Evolutionary conservation across 805 yeast species (phyloP).

Genomic region (Sungouiella blattae): DNA sequence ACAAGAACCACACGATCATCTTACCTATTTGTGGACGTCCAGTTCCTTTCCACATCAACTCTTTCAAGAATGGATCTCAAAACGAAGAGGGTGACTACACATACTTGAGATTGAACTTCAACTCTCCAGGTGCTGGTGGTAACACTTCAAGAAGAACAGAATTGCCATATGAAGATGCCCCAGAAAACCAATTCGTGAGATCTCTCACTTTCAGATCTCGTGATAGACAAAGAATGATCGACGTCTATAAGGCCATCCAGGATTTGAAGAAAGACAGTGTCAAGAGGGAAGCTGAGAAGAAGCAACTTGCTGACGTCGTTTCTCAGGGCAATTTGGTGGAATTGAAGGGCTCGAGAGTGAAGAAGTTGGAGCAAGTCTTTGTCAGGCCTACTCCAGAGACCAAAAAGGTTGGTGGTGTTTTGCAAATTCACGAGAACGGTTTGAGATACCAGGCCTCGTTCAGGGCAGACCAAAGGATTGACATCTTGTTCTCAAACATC

Average conservation of each 20-base stretch:
- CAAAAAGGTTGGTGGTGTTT: slow-evolving; percentile 88
- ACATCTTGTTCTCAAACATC: slow-evolving; percentile 83
- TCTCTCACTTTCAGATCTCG: slow-evolving; percentile 84
- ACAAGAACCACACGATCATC: slow-evolving; percentile 81
- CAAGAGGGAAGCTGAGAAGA: slow-evolving; percentile 85
- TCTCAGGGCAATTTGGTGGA: slow-evolving; percentile 86
- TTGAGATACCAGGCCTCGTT: slow-evolving; percentile 86
- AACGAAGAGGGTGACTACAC: slow-evolving; percentile 96
- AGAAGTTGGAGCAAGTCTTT: slow-evolving; percentile 81
- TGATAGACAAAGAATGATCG: slow-evolving; percentile 87
- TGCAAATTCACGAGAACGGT: slow-evolving; percentile 94
- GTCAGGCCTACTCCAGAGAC: slow-evolving; percentile 96
- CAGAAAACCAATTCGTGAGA: slow-evolving; percentile 82
- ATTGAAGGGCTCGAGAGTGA: slow-evolving; percentile 77
- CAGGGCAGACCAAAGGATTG: slow-evolving; percentile 81
- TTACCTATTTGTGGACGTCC: slow-evolving; percentile 94
- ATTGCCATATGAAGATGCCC: slow-evolving; percentile 85
- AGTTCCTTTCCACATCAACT: slow-evolving; percentile 93
- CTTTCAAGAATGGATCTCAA: slow-evolving; percentile 91
- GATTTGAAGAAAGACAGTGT: slow-evolving; percentile 90
- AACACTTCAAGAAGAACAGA: slow-evolving; percentile 67
- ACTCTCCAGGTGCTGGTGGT: slow-evolving; percentile 87
- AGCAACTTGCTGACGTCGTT: slow-evolving; percentile 90
- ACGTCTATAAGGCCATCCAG: slow-evolving; percentile 82
- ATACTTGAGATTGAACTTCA: slow-evolving; percentile 83